phyloP scores from a whole-genome alignment of 2,329 filamentous ascomycete genomes.

The Fusarium sublunatum region DNA sequence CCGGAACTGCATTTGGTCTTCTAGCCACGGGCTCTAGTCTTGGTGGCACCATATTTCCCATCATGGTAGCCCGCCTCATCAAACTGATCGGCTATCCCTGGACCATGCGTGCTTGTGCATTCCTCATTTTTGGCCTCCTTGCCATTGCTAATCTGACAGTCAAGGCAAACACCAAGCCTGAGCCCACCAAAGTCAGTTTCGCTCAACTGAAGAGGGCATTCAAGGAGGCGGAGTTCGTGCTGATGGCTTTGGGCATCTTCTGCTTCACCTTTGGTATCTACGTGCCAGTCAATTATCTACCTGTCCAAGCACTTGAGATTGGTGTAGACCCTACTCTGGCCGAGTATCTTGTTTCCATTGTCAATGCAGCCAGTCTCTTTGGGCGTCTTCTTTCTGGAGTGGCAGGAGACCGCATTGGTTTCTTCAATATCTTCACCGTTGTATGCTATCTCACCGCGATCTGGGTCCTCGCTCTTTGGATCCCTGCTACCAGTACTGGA shows the following conservation, averaged over 20 bases:
- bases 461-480: constrained; percentile 57
- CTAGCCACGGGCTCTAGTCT: constrained; percentile 52
- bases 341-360: constrained; percentile 53
- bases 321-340: constrained; percentile 47
- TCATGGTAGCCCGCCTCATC: constrained; percentile 54
- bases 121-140: constrained; percentile 52
- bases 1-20: constrained; percentile 52
- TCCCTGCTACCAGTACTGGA: constrained; percentile 48
- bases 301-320: constrained; percentile 47
- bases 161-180: constrained; percentile 40
- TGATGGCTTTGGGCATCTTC: constrained; percentile 50
- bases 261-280: constrained; percentile 53
- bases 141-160: constrained; percentile 49
- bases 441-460: constrained; percentile 57
- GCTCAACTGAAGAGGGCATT: constrained; percentile 50
- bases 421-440: constrained; percentile 58
- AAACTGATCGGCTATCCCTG: constrained; percentile 52
- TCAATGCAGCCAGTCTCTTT: constrained; percentile 54
- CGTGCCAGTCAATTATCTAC: constrained; percentile 52
- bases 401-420: constrained; percentile 52
- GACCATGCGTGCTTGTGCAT: constrained; percentile 54
- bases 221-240: constrained; percentile 48
- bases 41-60: constrained; percentile 56
- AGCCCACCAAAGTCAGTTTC: constrained; percentile 41
- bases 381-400: constrained; percentile 51